Evolutionary conservation across 2,329 filamentous ascomycete species (phyloP).

Genomic region (Ceratocystis lukuohia): DNA sequence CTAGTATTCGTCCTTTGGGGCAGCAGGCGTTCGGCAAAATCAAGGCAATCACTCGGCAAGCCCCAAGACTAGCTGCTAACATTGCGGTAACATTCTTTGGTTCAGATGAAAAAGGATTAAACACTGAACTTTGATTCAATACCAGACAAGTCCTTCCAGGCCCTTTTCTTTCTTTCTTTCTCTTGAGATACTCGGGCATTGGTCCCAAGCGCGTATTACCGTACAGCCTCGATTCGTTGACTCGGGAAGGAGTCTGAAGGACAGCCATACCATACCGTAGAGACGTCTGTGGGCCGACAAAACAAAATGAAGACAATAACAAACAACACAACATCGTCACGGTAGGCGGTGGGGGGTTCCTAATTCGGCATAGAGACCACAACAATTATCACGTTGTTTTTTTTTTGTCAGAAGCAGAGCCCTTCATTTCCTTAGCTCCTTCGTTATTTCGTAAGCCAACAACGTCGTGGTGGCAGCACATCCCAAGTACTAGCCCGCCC

Average conservation of each 20-base stretch:
- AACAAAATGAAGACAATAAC: not conserved
- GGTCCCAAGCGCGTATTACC: not conserved
- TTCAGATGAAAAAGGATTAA: not conserved
- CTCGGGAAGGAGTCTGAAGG: not conserved
- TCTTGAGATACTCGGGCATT: too few species aligned
- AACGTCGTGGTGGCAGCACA: not conserved
- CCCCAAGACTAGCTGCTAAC: not conserved
- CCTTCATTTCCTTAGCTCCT: not conserved
- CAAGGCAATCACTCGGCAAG: not conserved
- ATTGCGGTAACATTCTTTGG: not conserved
- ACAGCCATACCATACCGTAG: not conserved
- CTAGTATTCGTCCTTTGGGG: too few species aligned
- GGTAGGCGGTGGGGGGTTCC: not conserved
- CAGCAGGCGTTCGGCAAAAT: not conserved
- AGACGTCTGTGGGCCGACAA: not conserved
- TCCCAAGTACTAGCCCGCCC: not conserved
- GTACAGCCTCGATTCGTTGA: not conserved
- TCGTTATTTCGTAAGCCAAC: not conserved
- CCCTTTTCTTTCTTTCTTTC: not conserved
- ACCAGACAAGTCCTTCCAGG: not conserved
- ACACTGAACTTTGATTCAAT: not conserved
- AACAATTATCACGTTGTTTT: not conserved
- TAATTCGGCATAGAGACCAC: not conserved
- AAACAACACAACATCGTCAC: not conserved
- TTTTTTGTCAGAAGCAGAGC: not conserved